These are phyloP conservation scores for Alloascoidea hylecoeti DNA, from an alignment of 805 yeast species.

Conservation along the genomic window DNA sequence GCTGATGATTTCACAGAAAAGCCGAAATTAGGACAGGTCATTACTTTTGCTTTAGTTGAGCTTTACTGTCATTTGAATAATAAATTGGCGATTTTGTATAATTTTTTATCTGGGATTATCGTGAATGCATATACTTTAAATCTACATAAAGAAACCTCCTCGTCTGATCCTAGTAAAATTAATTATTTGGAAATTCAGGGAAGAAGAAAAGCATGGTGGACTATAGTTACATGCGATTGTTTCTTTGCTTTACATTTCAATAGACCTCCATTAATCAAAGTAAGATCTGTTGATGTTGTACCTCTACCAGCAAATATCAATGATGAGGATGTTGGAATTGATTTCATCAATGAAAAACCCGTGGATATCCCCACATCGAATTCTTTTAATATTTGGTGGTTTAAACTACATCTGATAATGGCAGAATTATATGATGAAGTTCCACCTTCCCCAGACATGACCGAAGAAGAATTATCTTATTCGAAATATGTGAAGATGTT, in stretches of 20 bases:
- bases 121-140: not conserved
- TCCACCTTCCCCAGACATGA: too few relatives aligned
- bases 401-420: not conserved
- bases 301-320: not conserved
- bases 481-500: not conserved
- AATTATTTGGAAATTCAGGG: not conserved
- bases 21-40: not conserved
- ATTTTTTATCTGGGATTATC: not conserved
- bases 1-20: not conserved
- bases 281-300: too few relatives aligned
- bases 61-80: conserved; percentile 1
- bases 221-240: not conserved
- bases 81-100: not conserved
- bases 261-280: not conserved
- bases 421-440: too few relatives aligned
- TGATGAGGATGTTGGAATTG: conserved; percentile 1
- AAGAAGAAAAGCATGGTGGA: conserved; percentile 1
- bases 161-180: not conserved
- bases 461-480: not conserved
- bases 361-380: not conserved
- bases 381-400: not conserved
- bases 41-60: not conserved
- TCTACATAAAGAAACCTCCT: not conserved
- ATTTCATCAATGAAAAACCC: not conserved
- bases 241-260: not conserved